These are phyloP conservation scores for Peronospora farinosa DNA, from an alignment of 352 stramenopile genomes.

Conservation along the genomic window DNA sequence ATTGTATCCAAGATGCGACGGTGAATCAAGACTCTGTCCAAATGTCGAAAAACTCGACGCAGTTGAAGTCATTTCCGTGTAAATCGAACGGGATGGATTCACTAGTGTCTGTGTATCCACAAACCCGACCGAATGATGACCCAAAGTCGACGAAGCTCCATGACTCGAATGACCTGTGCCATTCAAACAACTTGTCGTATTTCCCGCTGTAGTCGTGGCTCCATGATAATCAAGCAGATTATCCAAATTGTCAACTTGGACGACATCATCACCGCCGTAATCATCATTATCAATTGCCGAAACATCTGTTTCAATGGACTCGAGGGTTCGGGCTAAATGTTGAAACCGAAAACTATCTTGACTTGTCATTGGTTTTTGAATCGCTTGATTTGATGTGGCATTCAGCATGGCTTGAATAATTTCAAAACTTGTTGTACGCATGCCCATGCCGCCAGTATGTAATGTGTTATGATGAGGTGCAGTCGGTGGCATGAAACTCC, in stretches of 20 bases:
- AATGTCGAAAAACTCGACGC: slow-evolving; percentile 27
- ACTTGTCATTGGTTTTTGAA: slow-evolving; percentile 84
- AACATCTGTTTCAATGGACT: slow-evolving; percentile 81
- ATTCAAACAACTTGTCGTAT: slow-evolving; percentile 7
- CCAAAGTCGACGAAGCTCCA: slow-evolving; percentile 1
- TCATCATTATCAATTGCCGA: slow-evolving; percentile 76
- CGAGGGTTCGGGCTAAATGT: slow-evolving; percentile 65
- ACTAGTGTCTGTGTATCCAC: slow-evolving; percentile 59
- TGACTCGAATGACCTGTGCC: neutral
- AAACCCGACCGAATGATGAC: slow-evolving; percentile 34
- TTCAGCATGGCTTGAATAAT: slow-evolving; percentile 87
- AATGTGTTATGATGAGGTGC: slow-evolving; percentile 1
- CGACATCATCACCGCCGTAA: slow-evolving; percentile 73
- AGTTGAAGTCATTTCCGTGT: slow-evolving; percentile 34
- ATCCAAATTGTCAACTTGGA: slow-evolving; percentile 81
- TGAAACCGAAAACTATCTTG: slow-evolving; percentile 85
- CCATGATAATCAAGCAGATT: slow-evolving; percentile 77
- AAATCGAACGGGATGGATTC: slow-evolving; percentile 52
- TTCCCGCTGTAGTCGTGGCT: slow-evolving; percentile 18
- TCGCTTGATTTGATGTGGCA: slow-evolving; percentile 73
- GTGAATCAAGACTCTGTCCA: slow-evolving; percentile 24
- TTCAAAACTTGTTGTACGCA: slow-evolving; percentile 78
- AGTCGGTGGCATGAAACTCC: slow-evolving; percentile 58
- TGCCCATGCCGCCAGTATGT: slow-evolving; percentile 33
- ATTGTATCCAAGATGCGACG: slow-evolving; percentile 29